phyloP scores from a whole-genome alignment of 352 stramenopile genomes.

The Pythium chondricola region DNA sequence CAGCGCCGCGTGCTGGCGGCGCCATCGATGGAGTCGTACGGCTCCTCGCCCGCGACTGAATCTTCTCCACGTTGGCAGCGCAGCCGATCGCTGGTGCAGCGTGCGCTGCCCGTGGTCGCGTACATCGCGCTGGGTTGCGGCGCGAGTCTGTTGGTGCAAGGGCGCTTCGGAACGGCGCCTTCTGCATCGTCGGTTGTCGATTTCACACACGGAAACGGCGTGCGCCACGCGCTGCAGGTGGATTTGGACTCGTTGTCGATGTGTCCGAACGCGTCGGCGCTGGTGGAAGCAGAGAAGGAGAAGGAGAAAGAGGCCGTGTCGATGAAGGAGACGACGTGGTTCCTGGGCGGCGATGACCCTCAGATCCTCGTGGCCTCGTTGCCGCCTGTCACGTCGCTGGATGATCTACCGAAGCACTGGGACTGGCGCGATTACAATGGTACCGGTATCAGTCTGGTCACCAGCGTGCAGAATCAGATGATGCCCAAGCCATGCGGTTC shows the following conservation, averaged over 20 bases:
- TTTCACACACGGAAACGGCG: slow-evolving; percentile 31
- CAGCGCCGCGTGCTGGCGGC: slow-evolving; percentile 9
- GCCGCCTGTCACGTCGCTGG: slow-evolving; percentile 37
- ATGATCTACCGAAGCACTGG: slow-evolving; percentile 62
- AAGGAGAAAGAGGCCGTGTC: slow-evolving; percentile 1
- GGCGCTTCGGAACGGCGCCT: background rate
- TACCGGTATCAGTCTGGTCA: slow-evolving; percentile 70
- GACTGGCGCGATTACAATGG: slow-evolving; percentile 77
- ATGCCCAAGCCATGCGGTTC: slow-evolving; percentile 65
- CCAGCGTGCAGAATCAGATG: slow-evolving; percentile 78
- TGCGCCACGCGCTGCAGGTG: slow-evolving; percentile 42
- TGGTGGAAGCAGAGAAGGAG: slow-evolving; percentile 14
- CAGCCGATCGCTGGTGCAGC: slow-evolving; percentile 15
- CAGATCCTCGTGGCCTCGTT: slow-evolving; percentile 42
- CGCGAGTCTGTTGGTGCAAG: slow-evolving; percentile 28
- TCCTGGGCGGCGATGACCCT: slow-evolving; percentile 55
- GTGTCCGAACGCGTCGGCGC: slow-evolving; percentile 23
- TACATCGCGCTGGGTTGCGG: slow-evolving; percentile 48
- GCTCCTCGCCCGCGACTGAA: slow-evolving; percentile 1
- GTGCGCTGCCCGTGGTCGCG: slow-evolving; percentile 28
- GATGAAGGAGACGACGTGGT: slow-evolving; percentile 49
- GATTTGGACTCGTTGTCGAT: slow-evolving; percentile 49
- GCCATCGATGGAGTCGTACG: background rate
- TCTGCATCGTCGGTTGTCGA: slow-evolving; percentile 19
- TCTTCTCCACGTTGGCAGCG: slow-evolving; percentile 17